phyloP scores from a whole-genome alignment of 2,329 filamentous ascomycete genomes.

The Xylaria sp. region DNA sequence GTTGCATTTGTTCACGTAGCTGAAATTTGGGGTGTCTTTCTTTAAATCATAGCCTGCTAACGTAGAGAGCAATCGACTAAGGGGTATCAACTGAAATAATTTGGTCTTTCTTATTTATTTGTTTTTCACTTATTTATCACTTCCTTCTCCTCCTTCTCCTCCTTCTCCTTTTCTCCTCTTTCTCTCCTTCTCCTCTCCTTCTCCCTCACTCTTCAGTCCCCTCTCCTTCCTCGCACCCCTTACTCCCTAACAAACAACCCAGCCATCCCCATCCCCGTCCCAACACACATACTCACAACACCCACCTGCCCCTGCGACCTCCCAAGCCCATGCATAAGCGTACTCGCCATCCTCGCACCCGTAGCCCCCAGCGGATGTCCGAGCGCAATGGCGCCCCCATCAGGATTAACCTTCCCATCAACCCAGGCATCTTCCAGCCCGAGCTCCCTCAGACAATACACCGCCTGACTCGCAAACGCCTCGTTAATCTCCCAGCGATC shows the following conservation, averaged over 20 bases:
- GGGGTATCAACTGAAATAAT: not conserved
- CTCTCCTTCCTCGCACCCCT: constrained; percentile 35
- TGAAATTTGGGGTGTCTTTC: not conserved
- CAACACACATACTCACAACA: constrained; percentile 91
- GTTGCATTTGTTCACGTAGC: not conserved
- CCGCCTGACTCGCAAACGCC: constrained; percentile 73
- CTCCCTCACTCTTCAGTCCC: not conserved
- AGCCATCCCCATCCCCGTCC: constrained; percentile 83
- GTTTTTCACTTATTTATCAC: too few species aligned
- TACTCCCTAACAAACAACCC: constrained; percentile 73
- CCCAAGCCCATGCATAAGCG: constrained; percentile 72
- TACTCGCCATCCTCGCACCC: constrained; percentile 82
- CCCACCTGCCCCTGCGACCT: constrained; percentile 80
- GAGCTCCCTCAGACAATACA: constrained; percentile 77
- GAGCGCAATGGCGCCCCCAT: constrained; percentile 93
- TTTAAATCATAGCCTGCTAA: not conserved
- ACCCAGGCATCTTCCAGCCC: constrained; percentile 72
- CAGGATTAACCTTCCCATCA: constrained; percentile 82
- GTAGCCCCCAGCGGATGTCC: constrained; percentile 93
- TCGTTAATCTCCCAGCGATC: constrained; percentile 95
- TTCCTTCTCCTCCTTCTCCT: not conserved
- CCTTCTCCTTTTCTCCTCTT: not conserved
- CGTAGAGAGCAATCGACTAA: not conserved
- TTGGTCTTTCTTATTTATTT: too few species aligned
- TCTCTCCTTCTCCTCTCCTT: not conserved